Conservation (phyloP, 2,329 filamentous ascomycete genomes). For the Trichoderma koningiopsis region DNA sequence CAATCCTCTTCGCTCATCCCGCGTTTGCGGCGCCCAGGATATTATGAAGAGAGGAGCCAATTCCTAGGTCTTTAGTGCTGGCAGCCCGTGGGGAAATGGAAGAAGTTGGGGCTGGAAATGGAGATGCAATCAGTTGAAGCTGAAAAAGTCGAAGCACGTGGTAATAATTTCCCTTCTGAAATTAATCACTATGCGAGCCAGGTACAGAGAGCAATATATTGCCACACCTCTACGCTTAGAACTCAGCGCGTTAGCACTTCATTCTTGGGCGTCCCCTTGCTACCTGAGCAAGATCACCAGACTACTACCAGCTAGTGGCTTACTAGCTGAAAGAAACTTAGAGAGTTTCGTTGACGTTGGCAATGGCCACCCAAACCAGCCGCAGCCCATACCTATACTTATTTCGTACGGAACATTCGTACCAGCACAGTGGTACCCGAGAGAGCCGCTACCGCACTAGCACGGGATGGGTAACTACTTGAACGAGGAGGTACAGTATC, state of each 20-base stretch:
- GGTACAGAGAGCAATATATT: conserved; percentile 9
- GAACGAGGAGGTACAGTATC: not conserved
- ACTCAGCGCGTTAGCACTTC: not conserved
- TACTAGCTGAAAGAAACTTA: not conserved
- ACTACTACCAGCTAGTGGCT: not conserved
- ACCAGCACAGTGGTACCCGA: not conserved
- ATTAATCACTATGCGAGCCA: conserved; percentile 22
- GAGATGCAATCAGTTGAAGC: conserved; percentile 13
- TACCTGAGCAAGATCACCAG: not conserved
- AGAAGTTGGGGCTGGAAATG: conserved; percentile 5
- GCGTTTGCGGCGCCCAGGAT: conserved; percentile 10
- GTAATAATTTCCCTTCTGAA: not conserved
- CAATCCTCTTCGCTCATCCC: conserved; percentile 13
- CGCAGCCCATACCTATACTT: not conserved
- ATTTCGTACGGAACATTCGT: not conserved
- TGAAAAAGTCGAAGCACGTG: conserved; percentile 15
- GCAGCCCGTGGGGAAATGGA: not conserved
- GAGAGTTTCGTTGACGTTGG: not conserved
- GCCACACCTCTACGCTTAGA: not conserved
- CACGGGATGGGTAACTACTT: not conserved
- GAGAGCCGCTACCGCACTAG: not conserved
- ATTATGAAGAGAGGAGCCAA: not conserved
- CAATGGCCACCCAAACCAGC: not conserved
- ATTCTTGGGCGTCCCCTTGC: not conserved
- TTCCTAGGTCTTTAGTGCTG: conserved; percentile 1